phyloP scores from a whole-genome alignment of 108 stramenopile genomes.

The Epithemia pelagica region DNA sequence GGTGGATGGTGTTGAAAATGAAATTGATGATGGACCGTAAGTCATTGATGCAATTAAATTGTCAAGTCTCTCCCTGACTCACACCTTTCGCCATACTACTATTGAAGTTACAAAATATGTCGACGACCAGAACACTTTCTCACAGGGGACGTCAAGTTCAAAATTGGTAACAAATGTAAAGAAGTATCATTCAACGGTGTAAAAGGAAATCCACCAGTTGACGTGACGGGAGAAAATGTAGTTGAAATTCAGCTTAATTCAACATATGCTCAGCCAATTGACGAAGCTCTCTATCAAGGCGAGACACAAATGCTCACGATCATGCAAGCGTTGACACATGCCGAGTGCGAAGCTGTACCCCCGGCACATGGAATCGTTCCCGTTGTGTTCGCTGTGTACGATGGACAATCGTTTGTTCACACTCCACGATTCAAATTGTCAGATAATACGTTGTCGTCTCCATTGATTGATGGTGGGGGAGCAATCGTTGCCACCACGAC shows the following conservation, averaged over 20 bases:
- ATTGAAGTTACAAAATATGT: not conserved
- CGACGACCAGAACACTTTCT: not conserved
- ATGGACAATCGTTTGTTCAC: conserved; percentile 6
- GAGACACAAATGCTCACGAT: not conserved
- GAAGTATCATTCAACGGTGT: not conserved
- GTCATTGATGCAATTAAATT: no score
- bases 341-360: not conserved
- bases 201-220: not conserved
- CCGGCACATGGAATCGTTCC: not conserved
- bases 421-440: conserved; percentile 4
- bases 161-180: not conserved
- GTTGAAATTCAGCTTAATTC: not conserved
- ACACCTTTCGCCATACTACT: no score
- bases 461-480: conserved; percentile 21
- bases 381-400: not conserved
- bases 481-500: conserved; percentile 1
- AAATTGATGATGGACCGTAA: not conserved
- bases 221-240: not conserved
- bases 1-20: not conserved
- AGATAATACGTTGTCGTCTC: conserved; percentile 24
- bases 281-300: not conserved
- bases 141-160: not conserved
- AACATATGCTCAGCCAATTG: not conserved
- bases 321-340: not conserved
- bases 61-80: not conserved